phyloP scores from a whole-genome alignment of 2,329 filamentous ascomycete species.

The Penicillium sumatraense region DNA sequence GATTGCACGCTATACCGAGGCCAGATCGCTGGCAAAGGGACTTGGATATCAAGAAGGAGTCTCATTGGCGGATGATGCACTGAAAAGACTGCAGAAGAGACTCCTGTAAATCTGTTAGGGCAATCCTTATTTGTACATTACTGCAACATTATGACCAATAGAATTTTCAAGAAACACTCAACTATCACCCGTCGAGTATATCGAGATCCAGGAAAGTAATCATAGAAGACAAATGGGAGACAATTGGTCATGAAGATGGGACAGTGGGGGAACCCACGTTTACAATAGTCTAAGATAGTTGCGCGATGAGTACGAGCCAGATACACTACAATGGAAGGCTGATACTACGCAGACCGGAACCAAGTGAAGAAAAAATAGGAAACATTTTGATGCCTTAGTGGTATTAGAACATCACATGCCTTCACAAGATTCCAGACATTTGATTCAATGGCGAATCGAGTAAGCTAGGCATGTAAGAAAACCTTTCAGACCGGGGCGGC shows the following conservation, averaged over 20 bases:
- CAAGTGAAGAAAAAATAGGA: constrained; percentile 34
- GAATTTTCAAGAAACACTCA: too few relatives aligned
- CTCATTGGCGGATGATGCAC: constrained; percentile 32
- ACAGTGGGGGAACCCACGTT: too few relatives aligned
- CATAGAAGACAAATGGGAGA: too few relatives aligned
- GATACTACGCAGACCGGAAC: constrained; percentile 1
- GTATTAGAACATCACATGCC: constrained; percentile 48
- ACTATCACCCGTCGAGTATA: too few relatives aligned
- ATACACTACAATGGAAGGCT: neutral
- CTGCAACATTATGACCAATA: constrained; percentile 19
- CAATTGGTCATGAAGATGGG: too few relatives aligned
- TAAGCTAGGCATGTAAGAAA: constrained; percentile 45
- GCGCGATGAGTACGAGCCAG: too few relatives aligned
- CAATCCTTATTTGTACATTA: constrained; percentile 18
- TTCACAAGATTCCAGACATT: constrained; percentile 41
- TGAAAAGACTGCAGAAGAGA: constrained; percentile 36
- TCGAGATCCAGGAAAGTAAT: too few relatives aligned
- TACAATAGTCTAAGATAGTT: too few relatives aligned
- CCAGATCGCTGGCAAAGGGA: constrained; percentile 60
- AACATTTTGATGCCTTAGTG: constrained; percentile 42
- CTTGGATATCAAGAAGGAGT: constrained; percentile 46
- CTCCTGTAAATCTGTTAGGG: constrained; percentile 5
- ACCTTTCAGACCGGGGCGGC: constrained; percentile 26
- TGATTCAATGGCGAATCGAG: constrained; percentile 38
- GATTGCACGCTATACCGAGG: constrained; percentile 69